phyloP scores from a whole-genome alignment of 257 asterid genomes.

The Capsicum pubescens region DNA sequence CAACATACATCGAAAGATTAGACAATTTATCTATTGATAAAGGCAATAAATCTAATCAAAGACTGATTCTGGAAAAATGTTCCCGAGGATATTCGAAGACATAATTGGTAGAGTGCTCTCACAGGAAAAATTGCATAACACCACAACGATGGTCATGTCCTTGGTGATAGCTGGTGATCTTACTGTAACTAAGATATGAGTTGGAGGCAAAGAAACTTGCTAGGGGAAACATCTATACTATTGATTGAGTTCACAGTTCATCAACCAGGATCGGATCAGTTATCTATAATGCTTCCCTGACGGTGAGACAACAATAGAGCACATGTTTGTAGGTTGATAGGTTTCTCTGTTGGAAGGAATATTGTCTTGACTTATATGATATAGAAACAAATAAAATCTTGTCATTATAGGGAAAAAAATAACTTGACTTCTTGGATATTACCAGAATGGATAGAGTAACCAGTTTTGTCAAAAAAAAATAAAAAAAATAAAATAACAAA shows the following conservation, averaged over 20 bases:
- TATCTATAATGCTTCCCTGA: no score
- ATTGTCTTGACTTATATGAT: slow-evolving; percentile 75
- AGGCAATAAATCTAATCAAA: background rate
- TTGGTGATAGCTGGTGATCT: background rate
- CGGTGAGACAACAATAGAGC: slow-evolving; percentile 35
- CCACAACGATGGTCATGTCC: slow-evolving; percentile 11
- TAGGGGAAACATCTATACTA: background rate
- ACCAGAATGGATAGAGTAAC: background rate
- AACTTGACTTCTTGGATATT: background rate
- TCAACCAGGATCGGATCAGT: no score
- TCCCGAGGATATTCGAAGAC: background rate
- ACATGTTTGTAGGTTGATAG: slow-evolving; percentile 76
- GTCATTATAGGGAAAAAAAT: background rate
- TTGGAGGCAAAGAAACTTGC: slow-evolving; percentile 14
- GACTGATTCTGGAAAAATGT: background rate
- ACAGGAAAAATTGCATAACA: background rate
- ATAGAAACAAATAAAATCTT: slow-evolving; percentile 21
- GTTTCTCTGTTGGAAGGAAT: slow-evolving; percentile 78
- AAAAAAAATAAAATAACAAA: background rate
- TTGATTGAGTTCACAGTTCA: background rate
- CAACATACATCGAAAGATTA: no score
- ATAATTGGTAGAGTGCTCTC: no score
- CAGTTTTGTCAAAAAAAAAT: background rate
- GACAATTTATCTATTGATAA: background rate
- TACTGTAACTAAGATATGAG: background rate